Percentiles rank a stretch among this genome's conserved stretches.
Conservation (phyloP, 2,329 filamentous ascomycete species). For the Diaporthe citri region DNA sequence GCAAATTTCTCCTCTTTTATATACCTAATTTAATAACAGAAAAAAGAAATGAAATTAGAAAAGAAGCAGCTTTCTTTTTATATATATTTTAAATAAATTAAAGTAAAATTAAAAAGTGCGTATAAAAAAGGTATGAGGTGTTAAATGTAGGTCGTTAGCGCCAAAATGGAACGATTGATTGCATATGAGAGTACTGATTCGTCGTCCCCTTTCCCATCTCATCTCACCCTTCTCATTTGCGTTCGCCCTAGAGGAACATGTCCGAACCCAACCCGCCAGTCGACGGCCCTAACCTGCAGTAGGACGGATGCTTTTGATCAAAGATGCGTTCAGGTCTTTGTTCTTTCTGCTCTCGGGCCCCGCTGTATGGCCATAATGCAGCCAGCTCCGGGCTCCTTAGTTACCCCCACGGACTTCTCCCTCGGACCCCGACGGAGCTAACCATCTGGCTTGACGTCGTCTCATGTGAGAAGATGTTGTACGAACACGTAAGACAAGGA, state of each 20-base stretch:
- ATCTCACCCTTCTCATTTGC: too few relatives aligned
- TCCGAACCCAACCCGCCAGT: slow-evolving; percentile 12
- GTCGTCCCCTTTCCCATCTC: background rate
- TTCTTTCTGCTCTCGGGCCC: slow-evolving; percentile 21
- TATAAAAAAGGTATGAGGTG: too few relatives aligned
- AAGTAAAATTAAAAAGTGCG: too few relatives aligned
- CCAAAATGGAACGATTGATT: too few relatives aligned
- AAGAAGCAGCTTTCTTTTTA: too few relatives aligned
- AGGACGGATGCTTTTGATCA: background rate
- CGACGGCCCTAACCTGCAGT: background rate
- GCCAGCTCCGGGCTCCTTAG: slow-evolving; percentile 16
- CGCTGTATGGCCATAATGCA: background rate
- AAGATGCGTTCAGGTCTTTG: background rate
- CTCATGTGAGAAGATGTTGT: background rate
- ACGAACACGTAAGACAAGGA: slow-evolving; percentile 19
- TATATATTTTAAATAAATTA: too few relatives aligned
- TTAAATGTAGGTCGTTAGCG: too few relatives aligned
- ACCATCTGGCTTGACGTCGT: background rate
- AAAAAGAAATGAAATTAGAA: too few relatives aligned
- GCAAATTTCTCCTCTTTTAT: too few relatives aligned
- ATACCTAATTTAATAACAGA: too few relatives aligned
- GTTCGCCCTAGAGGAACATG: background rate
- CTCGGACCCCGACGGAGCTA: slow-evolving; percentile 38
- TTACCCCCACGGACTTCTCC: slow-evolving; percentile 33
- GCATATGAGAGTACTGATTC: too few relatives aligned